These are phyloP conservation scores for Telopea speciosissima DNA, from an alignment of 177 flowering plant species.

Conservation along the genomic window DNA sequence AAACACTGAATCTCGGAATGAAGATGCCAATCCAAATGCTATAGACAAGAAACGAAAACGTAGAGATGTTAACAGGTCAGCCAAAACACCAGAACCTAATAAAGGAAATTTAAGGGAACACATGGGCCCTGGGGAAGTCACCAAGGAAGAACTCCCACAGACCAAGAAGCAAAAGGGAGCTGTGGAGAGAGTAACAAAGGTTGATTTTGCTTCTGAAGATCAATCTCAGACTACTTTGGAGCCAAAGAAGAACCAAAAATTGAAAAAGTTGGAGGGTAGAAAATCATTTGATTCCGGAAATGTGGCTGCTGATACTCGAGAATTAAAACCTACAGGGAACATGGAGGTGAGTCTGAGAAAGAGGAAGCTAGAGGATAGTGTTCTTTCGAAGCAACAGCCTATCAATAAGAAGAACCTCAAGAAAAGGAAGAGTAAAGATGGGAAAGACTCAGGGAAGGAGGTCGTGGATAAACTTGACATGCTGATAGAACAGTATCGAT, in stretches of 20 bases:
- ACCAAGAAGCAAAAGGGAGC: constrained; percentile 36
- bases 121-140: constrained; percentile 10
- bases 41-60: constrained; percentile 23
- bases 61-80: constrained; percentile 15
- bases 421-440: constrained; percentile 25
- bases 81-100: constrained; percentile 12
- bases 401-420: constrained; percentile 16
- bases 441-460: constrained; percentile 37
- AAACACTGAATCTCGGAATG: constrained; percentile 7
- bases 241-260: constrained; percentile 13
- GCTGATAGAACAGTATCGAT: constrained; percentile 62
- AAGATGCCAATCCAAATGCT: constrained; percentile 12
- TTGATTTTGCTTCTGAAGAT: constrained; percentile 8
- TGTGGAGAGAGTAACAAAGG: constrained; percentile 15
- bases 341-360: constrained; percentile 9
- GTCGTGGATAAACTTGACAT: constrained; percentile 61
- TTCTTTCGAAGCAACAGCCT: constrained; percentile 7
- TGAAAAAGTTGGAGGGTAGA: constrained; percentile 13
- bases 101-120: constrained; percentile 17
- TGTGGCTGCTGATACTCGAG: neutral
- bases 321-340: constrained; percentile 14
- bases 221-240: constrained; percentile 13
- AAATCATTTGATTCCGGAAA: neutral
- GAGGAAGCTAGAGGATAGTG: constrained; percentile 21
- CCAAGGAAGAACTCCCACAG: constrained; percentile 10